Conservation (phyloP, 108 stramenopile species). For the Fragilariopsis cylindrus region DNA sequence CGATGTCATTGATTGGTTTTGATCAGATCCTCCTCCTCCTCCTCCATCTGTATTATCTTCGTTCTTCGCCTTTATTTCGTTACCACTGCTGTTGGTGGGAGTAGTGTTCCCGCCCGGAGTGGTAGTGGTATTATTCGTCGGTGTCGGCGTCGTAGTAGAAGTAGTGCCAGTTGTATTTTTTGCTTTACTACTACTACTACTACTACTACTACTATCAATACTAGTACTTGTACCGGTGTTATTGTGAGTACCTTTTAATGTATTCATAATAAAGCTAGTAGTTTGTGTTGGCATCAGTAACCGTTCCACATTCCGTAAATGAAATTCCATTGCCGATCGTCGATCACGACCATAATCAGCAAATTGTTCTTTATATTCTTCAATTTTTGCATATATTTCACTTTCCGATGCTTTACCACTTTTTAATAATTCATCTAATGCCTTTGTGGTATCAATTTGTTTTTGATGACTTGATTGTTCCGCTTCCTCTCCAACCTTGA, state of each 20-base stretch:
- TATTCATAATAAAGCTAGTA: constrained; percentile 69
- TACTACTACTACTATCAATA: too few species aligned
- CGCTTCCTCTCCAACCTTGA: constrained; percentile 72
- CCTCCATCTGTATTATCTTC: too few species aligned
- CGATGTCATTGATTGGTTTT: too few species aligned
- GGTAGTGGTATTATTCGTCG: too few species aligned
- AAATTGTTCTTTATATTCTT: constrained; percentile 86
- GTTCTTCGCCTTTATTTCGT: too few species aligned
- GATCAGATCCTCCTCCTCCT: too few species aligned
- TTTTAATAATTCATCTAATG: constrained; percentile 61
- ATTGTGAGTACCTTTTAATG: constrained; percentile 27
- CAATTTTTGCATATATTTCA: constrained; percentile 79
- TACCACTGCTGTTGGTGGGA: too few species aligned
- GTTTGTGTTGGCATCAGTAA: constrained; percentile 84
- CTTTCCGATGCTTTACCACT: constrained; percentile 70
- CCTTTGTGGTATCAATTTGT: constrained; percentile 57
- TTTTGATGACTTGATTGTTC: constrained; percentile 51
- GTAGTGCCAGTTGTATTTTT: neutral
- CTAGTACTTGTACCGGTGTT: too few species aligned
- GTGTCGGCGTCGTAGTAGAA: neutral
- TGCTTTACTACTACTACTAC: neutral
- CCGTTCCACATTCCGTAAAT: constrained; percentile 67
- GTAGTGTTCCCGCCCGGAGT: too few species aligned
- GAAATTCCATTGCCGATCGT: constrained; percentile 80
- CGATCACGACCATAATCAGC: constrained; percentile 90